Percentiles rank a stretch among this genome's conserved stretches.
Conservation (phyloP, 2,329 filamentous ascomycete genomes). For the Xylogone sp. region DNA sequence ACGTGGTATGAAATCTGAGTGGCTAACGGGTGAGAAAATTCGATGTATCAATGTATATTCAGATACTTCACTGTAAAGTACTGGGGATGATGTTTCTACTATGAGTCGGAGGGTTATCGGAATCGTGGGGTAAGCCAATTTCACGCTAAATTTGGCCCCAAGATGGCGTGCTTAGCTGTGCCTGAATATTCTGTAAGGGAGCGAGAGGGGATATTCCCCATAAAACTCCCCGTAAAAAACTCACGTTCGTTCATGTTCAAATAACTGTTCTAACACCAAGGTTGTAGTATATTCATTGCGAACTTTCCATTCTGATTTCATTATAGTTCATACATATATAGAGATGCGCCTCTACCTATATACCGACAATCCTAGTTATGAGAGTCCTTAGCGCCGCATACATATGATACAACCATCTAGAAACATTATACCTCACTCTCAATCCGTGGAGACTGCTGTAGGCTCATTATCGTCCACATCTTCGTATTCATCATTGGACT, state of each 20-base stretch:
- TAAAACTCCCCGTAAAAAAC: no score
- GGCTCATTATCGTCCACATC: constrained; percentile 34
- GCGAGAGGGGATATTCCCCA: not conserved
- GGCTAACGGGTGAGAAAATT: no score
- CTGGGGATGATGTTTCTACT: not conserved
- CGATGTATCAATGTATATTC: no score
- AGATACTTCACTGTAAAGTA: not conserved
- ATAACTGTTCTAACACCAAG: not conserved
- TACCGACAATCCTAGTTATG: not conserved
- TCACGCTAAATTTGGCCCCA: not conserved
- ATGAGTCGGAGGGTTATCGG: not conserved
- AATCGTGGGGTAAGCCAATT: not conserved
- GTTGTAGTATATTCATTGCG: no score
- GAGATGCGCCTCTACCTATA: not conserved
- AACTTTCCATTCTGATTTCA: no score
- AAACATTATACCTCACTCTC: constrained; percentile 10
- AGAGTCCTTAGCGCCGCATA: not conserved
- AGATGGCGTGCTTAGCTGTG: not conserved
- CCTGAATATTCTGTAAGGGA: not conserved
- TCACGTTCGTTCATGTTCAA: no score
- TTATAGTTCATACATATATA: not conserved
- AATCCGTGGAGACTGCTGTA: constrained; percentile 24
- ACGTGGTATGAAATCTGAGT: no score
- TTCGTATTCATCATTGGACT: constrained; percentile 38
- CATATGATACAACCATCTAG: not conserved